phyloP scores from a whole-genome alignment of 2,329 filamentous ascomycete genomes.

The Penicillium italicum region DNA sequence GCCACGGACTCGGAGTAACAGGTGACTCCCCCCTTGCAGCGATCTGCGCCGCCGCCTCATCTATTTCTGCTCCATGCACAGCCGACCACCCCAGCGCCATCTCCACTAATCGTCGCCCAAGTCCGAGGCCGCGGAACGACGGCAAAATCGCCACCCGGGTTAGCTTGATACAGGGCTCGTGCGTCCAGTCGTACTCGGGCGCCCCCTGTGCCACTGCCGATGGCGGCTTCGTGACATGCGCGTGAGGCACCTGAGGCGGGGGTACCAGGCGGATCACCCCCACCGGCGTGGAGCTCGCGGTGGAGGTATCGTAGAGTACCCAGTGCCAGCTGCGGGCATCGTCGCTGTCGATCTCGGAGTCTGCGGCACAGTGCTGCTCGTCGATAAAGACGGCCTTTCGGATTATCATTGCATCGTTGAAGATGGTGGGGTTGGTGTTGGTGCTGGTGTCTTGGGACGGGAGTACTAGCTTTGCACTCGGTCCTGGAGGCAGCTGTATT shows the following conservation, averaged over 20 bases:
- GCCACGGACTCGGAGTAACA: slow-evolving; percentile 53
- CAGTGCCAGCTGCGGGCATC: slow-evolving; percentile 79
- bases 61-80: slow-evolving; percentile 53
- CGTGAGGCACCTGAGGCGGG: slow-evolving; percentile 67
- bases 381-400: slow-evolving; percentile 56
- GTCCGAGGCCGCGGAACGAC: slow-evolving; percentile 61
- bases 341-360: slow-evolving; percentile 76
- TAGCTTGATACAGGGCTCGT: slow-evolving; percentile 77
- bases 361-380: slow-evolving; percentile 55
- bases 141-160: slow-evolving; percentile 70
- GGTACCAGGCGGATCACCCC: slow-evolving; percentile 78
- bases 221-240: slow-evolving; percentile 30
- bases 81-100: slow-evolving; percentile 66
- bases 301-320: slow-evolving; percentile 69
- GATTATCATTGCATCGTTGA: slow-evolving; percentile 59
- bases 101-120: slow-evolving; percentile 65
- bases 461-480: slow-evolving; percentile 18
- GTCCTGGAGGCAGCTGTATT: slow-evolving; percentile 27
- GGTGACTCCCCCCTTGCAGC: slow-evolving; percentile 44
- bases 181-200: slow-evolving; percentile 47
- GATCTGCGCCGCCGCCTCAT: slow-evolving; percentile 20
- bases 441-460: slow-evolving; percentile 21
- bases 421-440: slow-evolving; percentile 47
- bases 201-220: slow-evolving; percentile 11
- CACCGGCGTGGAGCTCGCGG: slow-evolving; percentile 52